Percentiles rank a stretch among this genome's conserved stretches.
phyloP scores from a whole-genome alignment of 1,139 yeast genomes.

The Saccharomyces pastorianus region DNA sequence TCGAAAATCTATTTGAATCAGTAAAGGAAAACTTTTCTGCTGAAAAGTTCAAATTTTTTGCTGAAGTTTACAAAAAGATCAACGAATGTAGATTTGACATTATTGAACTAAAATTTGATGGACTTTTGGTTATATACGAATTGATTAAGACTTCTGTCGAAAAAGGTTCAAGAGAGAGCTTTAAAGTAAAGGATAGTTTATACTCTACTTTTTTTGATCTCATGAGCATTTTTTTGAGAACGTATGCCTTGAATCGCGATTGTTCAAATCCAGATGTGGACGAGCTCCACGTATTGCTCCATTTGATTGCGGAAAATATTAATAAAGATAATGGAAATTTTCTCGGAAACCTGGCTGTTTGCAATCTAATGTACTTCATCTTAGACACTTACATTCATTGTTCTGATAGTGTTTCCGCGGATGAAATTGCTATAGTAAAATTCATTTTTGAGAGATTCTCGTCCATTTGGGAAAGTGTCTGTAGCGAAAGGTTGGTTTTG shows the following conservation, averaged over 20 bases:
- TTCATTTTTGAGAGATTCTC: conserved; percentile 33
- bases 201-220: conserved; percentile 18
- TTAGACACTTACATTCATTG: conserved; percentile 14
- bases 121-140: conserved; percentile 5
- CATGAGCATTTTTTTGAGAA: conserved; percentile 7
- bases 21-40: conserved; percentile 16
- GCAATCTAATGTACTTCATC: conserved; percentile 22
- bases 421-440: conserved; percentile 8
- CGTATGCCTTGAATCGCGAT: conserved; percentile 5
- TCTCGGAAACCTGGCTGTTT: conserved; percentile 19
- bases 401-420: not conserved
- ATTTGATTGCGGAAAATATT: conserved; percentile 13
- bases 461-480: conserved; percentile 51
- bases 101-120: conserved; percentile 7
- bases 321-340: conserved; percentile 23
- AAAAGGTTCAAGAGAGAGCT: conserved; percentile 4
- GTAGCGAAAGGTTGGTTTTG: conserved; percentile 55
- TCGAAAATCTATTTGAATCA: conserved; percentile 14
- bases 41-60: conserved; percentile 30
- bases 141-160: not conserved
- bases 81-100: conserved; percentile 9
- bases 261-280: not conserved
- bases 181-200: conserved; percentile 19
- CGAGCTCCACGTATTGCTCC: conserved; percentile 10
- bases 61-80: conserved; percentile 17